Conservation (phyloP, 2,329 filamentous ascomycete genomes). For the Periconia digitata region DNA sequence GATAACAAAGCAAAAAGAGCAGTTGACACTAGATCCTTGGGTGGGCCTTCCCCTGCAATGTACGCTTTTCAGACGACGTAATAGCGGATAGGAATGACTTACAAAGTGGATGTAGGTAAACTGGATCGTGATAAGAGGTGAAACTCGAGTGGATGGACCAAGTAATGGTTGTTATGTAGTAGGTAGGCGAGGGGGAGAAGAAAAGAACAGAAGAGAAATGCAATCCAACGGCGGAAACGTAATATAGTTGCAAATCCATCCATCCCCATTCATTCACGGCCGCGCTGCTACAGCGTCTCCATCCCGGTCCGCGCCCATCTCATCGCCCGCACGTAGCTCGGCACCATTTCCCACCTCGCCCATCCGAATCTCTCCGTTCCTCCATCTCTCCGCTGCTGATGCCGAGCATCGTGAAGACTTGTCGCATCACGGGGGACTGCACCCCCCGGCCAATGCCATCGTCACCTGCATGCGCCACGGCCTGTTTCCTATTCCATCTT, state of each 20-base stretch:
- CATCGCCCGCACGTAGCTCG: slow-evolving; percentile 31
- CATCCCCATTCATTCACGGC: slow-evolving; percentile 38
- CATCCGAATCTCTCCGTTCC: slow-evolving; percentile 13
- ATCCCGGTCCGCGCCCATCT: slow-evolving; percentile 1
- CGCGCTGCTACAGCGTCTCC: slow-evolving; percentile 33
- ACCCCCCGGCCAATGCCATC: too few relatives aligned
- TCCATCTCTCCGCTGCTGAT: background rate
- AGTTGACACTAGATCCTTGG: too few relatives aligned
- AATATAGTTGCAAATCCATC: background rate
- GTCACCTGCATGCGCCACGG: too few relatives aligned
- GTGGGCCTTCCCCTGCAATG: too few relatives aligned
- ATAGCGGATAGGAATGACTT: background rate
- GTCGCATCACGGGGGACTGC: background rate
- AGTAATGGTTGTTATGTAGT: background rate
- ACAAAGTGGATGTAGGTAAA: background rate
- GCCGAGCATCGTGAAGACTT: background rate
- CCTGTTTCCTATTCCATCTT: too few relatives aligned
- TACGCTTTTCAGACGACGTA: too few relatives aligned
- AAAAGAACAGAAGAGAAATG: background rate
- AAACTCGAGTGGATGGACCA: background rate
- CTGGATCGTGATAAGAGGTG: too few relatives aligned
- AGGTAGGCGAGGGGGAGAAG: background rate
- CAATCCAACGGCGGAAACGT: background rate
- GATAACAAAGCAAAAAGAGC: too few relatives aligned
- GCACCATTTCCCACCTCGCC: slow-evolving; percentile 9